A percentile compares a stretch with the other conserved stretches of the same genome.
These are phyloP conservation scores for Beauveria sp. DNA, from an alignment of 2,329 filamentous ascomycete genomes.

Conservation along the genomic window DNA sequence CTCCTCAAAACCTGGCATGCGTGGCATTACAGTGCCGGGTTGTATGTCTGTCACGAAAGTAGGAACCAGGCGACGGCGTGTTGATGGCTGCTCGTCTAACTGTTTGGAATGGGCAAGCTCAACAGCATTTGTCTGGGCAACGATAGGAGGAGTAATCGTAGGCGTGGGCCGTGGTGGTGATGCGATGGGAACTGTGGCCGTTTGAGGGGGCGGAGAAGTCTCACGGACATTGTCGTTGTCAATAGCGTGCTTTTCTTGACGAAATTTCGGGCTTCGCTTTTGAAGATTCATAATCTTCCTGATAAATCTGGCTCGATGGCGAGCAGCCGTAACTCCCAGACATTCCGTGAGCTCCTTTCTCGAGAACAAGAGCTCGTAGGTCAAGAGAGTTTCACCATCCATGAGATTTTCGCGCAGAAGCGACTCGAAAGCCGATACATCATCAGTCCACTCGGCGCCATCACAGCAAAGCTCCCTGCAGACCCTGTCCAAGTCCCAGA, in stretches of 20 bases:
- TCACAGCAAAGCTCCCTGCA: constrained; percentile 56
- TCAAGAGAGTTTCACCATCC: constrained; percentile 57
- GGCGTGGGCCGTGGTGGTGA: not conserved
- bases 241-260: not conserved
- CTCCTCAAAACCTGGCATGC: constrained; percentile 7
- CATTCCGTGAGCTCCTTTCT: constrained; percentile 44
- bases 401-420: constrained; percentile 55
- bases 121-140: not conserved
- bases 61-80: constrained; percentile 23
- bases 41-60: constrained; percentile 18
- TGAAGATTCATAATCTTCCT: constrained; percentile 52
- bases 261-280: constrained; percentile 42
- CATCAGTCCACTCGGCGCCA: constrained; percentile 40
- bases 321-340: constrained; percentile 49
- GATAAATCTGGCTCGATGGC: constrained; percentile 50
- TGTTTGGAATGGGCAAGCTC: not conserved
- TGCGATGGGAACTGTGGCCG: not conserved
- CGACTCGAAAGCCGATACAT: constrained; percentile 43
- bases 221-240: not conserved
- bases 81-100: constrained; percentile 9
- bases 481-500: constrained; percentile 64
- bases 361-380: constrained; percentile 41
- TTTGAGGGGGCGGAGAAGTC: not conserved
- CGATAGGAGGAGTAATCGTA: not conserved
- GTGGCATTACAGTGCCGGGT: constrained; percentile 9